Conservation (phyloP, 202 grass and related monocot genomes). For the Musa balbisiana region DNA sequence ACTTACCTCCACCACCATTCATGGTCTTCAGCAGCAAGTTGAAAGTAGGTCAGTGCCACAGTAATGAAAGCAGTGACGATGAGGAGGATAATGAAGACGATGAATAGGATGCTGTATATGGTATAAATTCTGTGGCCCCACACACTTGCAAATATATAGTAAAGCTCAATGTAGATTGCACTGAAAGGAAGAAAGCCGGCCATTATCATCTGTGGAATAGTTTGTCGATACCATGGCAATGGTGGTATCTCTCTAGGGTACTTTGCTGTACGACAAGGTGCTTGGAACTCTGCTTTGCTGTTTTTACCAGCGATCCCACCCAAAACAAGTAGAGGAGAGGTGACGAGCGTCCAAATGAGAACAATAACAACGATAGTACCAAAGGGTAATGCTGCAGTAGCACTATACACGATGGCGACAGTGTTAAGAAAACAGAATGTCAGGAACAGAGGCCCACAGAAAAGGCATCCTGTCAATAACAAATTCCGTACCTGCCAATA, state of each 20-base stretch:
- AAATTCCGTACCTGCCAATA: constrained; percentile 11
- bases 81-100: constrained; percentile 9
- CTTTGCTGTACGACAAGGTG: constrained; percentile 7
- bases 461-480: constrained; percentile 4
- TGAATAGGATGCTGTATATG: constrained; percentile 9
- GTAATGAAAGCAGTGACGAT: constrained; percentile 5
- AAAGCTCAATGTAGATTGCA: constrained; percentile 15
- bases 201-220: constrained; percentile 11
- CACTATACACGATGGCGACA: constrained; percentile 2
- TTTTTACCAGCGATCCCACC: constrained; percentile 13
- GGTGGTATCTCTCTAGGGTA: constrained; percentile 8
- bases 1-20: constrained; percentile 14
- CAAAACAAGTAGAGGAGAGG: constrained; percentile 8
- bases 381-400: constrained; percentile 8
- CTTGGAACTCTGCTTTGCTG: constrained; percentile 13
- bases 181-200: constrained; percentile 10
- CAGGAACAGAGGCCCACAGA: constrained; percentile 5
- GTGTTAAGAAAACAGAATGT: constrained; percentile 11
- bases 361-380: constrained; percentile 14
- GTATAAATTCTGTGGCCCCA: constrained; percentile 12
- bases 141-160: constrained; percentile 14
- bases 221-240: constrained; percentile 7
- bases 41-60: constrained; percentile 11
- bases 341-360: constrained; percentile 10
- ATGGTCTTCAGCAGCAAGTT: constrained; percentile 11